These are phyloP conservation scores for Lepiota brunneoincarnata DNA, from an alignment of 768 basidiomycete genomes.

Conservation along the genomic window DNA sequence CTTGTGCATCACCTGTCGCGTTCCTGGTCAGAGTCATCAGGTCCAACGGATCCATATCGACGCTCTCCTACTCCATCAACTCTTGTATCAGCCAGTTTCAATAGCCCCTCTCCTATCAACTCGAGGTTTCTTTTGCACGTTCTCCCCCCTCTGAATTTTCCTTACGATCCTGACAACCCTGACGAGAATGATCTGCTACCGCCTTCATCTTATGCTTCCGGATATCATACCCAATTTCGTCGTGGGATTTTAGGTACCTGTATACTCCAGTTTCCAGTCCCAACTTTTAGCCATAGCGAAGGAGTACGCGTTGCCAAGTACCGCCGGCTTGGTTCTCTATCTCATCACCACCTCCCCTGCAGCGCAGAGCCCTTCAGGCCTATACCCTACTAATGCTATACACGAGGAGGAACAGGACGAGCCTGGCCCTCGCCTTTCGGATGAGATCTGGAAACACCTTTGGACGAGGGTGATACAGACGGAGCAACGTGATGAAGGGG, in stretches of 20 bases:
- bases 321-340: conserved; percentile 79
- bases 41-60: conserved; percentile 34
- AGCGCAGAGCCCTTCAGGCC: conserved; percentile 15
- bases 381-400: conserved; percentile 6
- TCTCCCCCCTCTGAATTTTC: conserved; percentile 72
- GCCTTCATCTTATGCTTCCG: conserved; percentile 57
- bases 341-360: conserved; percentile 44
- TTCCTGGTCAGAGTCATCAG: conserved; percentile 31
- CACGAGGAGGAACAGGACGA: conserved; percentile 40
- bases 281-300: conserved; percentile 87
- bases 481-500: conserved; percentile 51
- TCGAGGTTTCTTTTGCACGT: conserved; percentile 82
- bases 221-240: conserved; percentile 77
- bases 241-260: conserved; percentile 85
- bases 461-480: conserved; percentile 69
- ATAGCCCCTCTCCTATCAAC: conserved; percentile 35
- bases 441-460: conserved; percentile 85
- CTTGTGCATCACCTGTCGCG: conserved; percentile 24
- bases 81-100: conserved; percentile 32
- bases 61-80: conserved; percentile 54
- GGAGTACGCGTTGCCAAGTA: conserved; percentile 91
- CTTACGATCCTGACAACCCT: conserved; percentile 51
- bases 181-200: conserved; percentile 46
- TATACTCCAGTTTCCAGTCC: conserved; percentile 78
- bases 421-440: conserved; percentile 80